Evolutionary conservation across 1,284 basidiomycete species (phyloP), one percentile per base, ranked within the genome.

Genomic region (Pseudozyma hubeiensis): DNA sequence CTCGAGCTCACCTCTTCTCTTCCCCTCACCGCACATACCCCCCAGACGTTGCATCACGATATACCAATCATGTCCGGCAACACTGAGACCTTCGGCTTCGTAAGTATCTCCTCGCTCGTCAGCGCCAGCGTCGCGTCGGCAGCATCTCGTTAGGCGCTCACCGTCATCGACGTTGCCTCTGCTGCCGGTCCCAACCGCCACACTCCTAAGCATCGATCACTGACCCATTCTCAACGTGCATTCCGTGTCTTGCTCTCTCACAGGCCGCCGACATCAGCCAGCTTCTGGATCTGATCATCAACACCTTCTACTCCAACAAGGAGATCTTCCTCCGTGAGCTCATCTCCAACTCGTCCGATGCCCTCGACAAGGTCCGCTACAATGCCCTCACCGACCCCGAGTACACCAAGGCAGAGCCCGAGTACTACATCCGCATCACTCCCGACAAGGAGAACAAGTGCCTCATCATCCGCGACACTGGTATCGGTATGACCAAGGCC

Each of bases 361-460:
- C 82, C 29, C 71, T 84, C 49, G 82, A 84, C 79, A 84, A 84
- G 77, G 80, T 83, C 57, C 80, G 82, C 51, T 84, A 84, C 66
- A 72, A 77, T 62, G 77, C 81, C 10, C 72, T 84, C 61, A 84
- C 82, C 57, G 82, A 84, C 70, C 80, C 82, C 47, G 78, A 75
- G 46, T 75, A 81, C 24, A 76, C 83, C 54, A 81, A 84, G 59
- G 62, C 79, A 19, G 82, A 79, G 53, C 81, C 81, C 76, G 82
- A 84, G 50, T 77, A 82, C 48, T 83, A 79, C 80, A 84, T 84
- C 65, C 80, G 82, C 53, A 83, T 84, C 71, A 84, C 81, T n/a
- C 81, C 82, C 14, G 91, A 98, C 90, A 94, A 94, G 89, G 94
- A 97, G 88, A 92, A 93, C 89, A 97, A 96, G 86, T 86, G 91